Percentiles rank a stretch among this genome's conserved stretches.
Conservation (phyloP, 139 green algal genomes). For the Chlorella sp. region DNA sequence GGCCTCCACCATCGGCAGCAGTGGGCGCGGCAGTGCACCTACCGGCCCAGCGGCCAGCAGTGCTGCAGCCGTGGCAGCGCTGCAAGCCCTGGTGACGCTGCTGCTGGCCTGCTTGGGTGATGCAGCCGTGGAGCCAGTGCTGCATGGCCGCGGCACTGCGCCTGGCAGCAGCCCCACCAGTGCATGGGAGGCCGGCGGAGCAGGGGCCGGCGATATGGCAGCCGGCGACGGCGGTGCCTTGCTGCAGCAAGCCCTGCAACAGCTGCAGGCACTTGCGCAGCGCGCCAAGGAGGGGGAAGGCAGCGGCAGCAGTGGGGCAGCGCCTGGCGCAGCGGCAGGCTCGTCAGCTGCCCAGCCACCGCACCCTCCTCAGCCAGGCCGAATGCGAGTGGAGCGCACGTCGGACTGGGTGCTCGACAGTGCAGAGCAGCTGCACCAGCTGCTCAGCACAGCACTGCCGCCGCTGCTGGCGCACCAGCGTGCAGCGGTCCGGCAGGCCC, state of each 20-base stretch:
- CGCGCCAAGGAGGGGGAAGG: not conserved
- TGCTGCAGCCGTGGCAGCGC: slow-evolving; percentile 37
- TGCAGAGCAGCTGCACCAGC: slow-evolving; percentile 37
- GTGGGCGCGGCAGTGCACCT: not conserved
- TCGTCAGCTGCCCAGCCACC: not conserved
- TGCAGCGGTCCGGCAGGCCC: slow-evolving; percentile 54
- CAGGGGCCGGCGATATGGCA: not conserved
- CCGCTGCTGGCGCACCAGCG: slow-evolving; percentile 58
- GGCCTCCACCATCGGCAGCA: not conserved
- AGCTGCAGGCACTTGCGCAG: slow-evolving; percentile 22
- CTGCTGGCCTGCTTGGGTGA: slow-evolving; percentile 40
- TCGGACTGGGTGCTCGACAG: slow-evolving; percentile 54
- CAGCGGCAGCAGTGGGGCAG: not conserved
- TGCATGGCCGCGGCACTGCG: not conserved
- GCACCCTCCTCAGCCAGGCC: not conserved
- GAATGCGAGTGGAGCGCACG: slow-evolving; percentile 45
- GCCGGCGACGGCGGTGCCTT: not conserved
- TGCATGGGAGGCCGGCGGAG: not conserved
- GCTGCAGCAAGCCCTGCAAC: not conserved
- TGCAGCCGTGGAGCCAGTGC: slow-evolving; percentile 14
- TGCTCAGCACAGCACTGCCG: slow-evolving; percentile 63
- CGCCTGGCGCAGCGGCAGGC: not conserved
- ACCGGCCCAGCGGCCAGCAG: slow-evolving; percentile 18
- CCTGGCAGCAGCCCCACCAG: not conserved
- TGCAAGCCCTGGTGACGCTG: slow-evolving; percentile 45